Conservation (phyloP, 805 yeast genomes). For the Starmerella geochares region DNA sequence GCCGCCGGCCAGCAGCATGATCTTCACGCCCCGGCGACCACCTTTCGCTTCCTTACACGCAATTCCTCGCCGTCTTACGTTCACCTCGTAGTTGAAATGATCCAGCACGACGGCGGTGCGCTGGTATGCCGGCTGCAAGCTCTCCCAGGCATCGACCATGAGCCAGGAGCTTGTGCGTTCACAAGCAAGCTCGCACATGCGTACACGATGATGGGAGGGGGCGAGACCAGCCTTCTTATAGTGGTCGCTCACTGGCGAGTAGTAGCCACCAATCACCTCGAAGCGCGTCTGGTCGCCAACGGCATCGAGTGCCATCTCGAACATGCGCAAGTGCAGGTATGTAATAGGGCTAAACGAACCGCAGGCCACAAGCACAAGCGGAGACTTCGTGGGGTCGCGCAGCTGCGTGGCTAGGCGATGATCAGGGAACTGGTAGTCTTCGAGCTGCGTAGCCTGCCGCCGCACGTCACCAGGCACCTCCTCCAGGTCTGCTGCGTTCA, state of each 20-base stretch:
- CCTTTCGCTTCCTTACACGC: constrained; percentile 35
- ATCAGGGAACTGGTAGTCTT: constrained; percentile 70
- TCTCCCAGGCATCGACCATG: constrained; percentile 99
- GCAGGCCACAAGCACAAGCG: constrained; percentile 91
- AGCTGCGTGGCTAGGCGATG: constrained; percentile 68
- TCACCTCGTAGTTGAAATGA: constrained; percentile 91
- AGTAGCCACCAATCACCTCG: constrained; percentile 93
- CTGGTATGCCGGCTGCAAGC: constrained; percentile 79
- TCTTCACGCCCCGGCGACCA: constrained; percentile 65
- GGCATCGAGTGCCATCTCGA: constrained; percentile 96
- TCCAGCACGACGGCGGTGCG: constrained; percentile 92
- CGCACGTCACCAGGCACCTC: constrained; percentile 93
- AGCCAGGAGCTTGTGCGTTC: constrained; percentile 94
- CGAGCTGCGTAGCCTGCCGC: constrained; percentile 68
- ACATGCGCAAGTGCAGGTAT: constrained; percentile 89
- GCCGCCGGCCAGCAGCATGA: constrained; percentile 96
- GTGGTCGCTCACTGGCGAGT: constrained; percentile 83
- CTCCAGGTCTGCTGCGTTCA: constrained; percentile 73
- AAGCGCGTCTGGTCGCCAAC: constrained; percentile 83
- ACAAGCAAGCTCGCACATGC: constrained; percentile 97
- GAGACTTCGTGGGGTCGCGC: constrained; percentile 66
- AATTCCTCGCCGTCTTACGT: constrained; percentile 81
- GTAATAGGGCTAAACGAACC: constrained; percentile 96
- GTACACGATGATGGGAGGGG: constrained; percentile 74
- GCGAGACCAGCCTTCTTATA: constrained; percentile 92